phyloP scores from a whole-genome alignment of 2,329 filamentous ascomycete genomes.

The Tolypocladium sp. region DNA sequence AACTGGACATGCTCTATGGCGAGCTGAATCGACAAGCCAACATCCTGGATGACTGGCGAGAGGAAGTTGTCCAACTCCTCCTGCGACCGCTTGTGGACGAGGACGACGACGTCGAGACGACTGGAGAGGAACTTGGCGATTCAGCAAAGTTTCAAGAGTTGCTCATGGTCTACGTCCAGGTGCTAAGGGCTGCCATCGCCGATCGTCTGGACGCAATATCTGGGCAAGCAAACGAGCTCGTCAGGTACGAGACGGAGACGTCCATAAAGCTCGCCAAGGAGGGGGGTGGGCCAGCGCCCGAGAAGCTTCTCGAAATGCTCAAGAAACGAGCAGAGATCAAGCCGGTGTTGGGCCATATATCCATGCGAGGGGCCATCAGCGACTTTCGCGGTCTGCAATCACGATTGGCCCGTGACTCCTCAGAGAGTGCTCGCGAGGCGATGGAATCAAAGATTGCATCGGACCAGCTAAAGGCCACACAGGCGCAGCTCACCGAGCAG shows the following conservation, averaged over 20 bases:
- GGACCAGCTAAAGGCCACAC: slow-evolving; percentile 51
- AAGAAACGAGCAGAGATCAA: slow-evolving; percentile 35
- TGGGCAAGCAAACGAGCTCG: slow-evolving; percentile 66
- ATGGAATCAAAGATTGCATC: slow-evolving; percentile 59
- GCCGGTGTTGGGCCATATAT: slow-evolving; percentile 42
- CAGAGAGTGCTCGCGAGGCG: slow-evolving; percentile 41
- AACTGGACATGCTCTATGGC: slow-evolving; percentile 54
- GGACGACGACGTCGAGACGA: slow-evolving; percentile 62
- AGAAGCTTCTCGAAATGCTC: slow-evolving; percentile 46
- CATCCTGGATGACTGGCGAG: slow-evolving; percentile 65
- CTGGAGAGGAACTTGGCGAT: slow-evolving; percentile 82
- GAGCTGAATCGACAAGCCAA: slow-evolving; percentile 64
- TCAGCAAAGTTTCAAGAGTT: slow-evolving; percentile 85
- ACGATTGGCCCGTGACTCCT: slow-evolving; percentile 17
- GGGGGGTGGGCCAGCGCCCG: slow-evolving; percentile 62
- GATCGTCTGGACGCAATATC: slow-evolving; percentile 72
- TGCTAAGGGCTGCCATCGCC: slow-evolving; percentile 63
- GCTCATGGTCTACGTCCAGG: slow-evolving; percentile 77
- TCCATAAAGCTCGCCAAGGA: slow-evolving; percentile 52
- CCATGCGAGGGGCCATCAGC: slow-evolving; percentile 60
- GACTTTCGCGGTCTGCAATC: slow-evolving; percentile 59
- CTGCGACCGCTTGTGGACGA: slow-evolving; percentile 73
- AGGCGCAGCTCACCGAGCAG: slow-evolving; percentile 42
- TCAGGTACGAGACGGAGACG: slow-evolving; percentile 60
- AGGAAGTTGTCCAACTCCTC: slow-evolving; percentile 62